Percentiles rank a stretch among this genome's conserved stretches.
phyloP scores from a whole-genome alignment of 768 basidiomycete species.

The Boletales sp. region DNA sequence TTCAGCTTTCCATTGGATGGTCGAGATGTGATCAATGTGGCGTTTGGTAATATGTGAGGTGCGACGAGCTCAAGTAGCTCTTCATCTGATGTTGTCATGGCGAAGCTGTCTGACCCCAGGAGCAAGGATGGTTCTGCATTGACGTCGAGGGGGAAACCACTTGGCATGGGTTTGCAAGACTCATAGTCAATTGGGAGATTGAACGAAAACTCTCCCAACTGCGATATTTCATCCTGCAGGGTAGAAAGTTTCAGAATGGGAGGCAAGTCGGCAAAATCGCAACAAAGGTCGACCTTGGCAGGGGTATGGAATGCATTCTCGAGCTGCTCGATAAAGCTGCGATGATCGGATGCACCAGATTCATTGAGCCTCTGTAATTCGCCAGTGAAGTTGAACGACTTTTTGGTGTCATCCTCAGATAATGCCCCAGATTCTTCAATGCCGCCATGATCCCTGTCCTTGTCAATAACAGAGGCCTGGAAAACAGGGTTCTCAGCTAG shows the following conservation, averaged over 20 bases:
- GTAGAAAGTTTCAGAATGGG: slow-evolving; percentile 52
- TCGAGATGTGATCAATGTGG: slow-evolving; percentile 36
- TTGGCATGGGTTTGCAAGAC: slow-evolving; percentile 12
- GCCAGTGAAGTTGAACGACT: slow-evolving; percentile 81
- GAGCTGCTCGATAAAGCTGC: slow-evolving; percentile 78
- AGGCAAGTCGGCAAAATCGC: slow-evolving; percentile 45
- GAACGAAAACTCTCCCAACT: slow-evolving; percentile 21
- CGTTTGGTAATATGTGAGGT: slow-evolving; percentile 17
- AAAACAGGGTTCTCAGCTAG: slow-evolving; percentile 36
- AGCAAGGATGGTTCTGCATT: slow-evolving; percentile 37
- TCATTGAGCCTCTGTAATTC: slow-evolving; percentile 69
- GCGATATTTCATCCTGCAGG: slow-evolving; percentile 26
- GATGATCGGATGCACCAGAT: slow-evolving; percentile 62
- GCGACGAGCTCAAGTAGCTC: slow-evolving; percentile 12
- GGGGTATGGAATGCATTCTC: slow-evolving; percentile 80
- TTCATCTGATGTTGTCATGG: slow-evolving; percentile 31
- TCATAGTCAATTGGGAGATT: slow-evolving; percentile 12
- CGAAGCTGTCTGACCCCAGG: slow-evolving; percentile 34
- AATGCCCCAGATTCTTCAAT: slow-evolving; percentile 38
- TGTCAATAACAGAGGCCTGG: slow-evolving; percentile 44
- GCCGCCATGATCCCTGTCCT: slow-evolving; percentile 38
- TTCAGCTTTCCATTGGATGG: slow-evolving; percentile 68
- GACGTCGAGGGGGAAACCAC: slow-evolving; percentile 21
- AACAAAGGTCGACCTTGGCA: slow-evolving; percentile 58
- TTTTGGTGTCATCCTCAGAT: slow-evolving; percentile 69